A percentile compares a stretch with the other conserved stretches of the same genome.
Evolutionary conservation across 345 rosid species (phyloP).

Genomic region (Raphanus sativus): DNA sequence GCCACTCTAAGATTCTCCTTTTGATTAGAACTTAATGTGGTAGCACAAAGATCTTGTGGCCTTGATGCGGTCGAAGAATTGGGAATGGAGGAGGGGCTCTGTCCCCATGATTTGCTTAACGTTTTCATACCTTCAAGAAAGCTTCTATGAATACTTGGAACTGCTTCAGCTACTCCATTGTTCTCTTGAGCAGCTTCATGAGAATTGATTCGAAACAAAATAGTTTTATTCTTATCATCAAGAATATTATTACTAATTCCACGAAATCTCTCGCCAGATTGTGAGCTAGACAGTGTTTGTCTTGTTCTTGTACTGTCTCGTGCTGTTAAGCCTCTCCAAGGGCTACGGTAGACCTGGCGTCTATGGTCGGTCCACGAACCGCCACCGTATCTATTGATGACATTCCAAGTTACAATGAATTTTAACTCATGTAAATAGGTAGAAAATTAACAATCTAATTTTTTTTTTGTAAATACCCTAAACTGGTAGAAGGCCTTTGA

Average conservation of each 20-base stretch:
- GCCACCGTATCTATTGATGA: conserved; percentile 47
- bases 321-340: conserved; percentile 41
- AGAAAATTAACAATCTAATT: not conserved
- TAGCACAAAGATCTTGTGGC: conserved; percentile 19
- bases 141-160: conserved; percentile 32
- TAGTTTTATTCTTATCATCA: conserved; percentile 35
- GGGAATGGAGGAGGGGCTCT: conserved; percentile 29
- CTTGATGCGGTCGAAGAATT: conserved; percentile 27
- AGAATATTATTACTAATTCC: conserved; percentile 30
- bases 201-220: conserved; percentile 30
- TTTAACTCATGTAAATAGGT: not conserved
- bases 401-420: not conserved
- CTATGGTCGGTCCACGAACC: conserved; percentile 45
- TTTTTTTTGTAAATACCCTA: conserved; percentile 28
- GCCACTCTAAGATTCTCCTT: conserved; percentile 19
- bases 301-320: conserved; percentile 38
- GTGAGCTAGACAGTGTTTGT: conserved; percentile 42
- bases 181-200: conserved; percentile 18
- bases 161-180: conserved; percentile 26
- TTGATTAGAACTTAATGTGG: conserved; percentile 21
- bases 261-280: conserved; percentile 31
- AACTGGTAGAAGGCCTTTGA: conserved; percentile 48
- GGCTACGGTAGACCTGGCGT: conserved; percentile 35
- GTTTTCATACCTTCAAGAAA: conserved; percentile 38
- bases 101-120: conserved; percentile 40